Evolutionary conservation across 176 grass and related monocot genomes (phyloP).

Genomic region (Cenchrus fungigraminus): DNA sequence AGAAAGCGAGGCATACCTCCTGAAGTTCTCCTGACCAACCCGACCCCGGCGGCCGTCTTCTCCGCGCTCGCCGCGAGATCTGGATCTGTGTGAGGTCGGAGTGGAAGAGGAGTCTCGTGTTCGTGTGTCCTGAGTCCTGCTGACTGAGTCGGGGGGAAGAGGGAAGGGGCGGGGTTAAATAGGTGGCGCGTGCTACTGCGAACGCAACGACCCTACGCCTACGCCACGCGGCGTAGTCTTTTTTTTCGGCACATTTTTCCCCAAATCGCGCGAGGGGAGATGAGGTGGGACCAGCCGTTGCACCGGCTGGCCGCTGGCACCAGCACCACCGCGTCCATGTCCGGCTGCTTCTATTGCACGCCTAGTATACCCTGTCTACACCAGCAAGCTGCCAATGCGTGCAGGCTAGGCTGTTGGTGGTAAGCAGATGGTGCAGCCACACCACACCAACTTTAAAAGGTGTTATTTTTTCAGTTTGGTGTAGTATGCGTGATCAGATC

Average conservation of each 20-base stretch:
- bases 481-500: too few relatives aligned
- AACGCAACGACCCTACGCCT: not conserved
- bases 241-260: not conserved
- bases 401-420: too few relatives aligned
- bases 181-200: not conserved
- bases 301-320: not conserved
- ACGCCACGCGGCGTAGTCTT: not conserved
- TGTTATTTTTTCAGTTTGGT: too few relatives aligned
- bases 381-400: too few relatives aligned
- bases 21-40: not conserved
- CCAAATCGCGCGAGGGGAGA: not conserved
- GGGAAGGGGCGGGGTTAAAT: constrained; percentile 1
- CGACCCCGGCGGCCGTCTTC: not conserved
- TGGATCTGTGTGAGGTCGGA: not conserved
- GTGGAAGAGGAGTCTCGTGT: not conserved
- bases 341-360: not conserved
- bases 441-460: too few relatives aligned
- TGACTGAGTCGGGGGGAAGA: not conserved
- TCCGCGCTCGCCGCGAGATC: constrained; percentile 10
- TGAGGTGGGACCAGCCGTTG: not conserved
- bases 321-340: not conserved
- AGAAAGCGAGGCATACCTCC: not conserved
- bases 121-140: too few relatives aligned
- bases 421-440: too few relatives aligned
- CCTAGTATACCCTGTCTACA: too few relatives aligned